Base-by-base conservation (phyloP, 768 basidiomycete species). In the Russula sp. region DNA sequence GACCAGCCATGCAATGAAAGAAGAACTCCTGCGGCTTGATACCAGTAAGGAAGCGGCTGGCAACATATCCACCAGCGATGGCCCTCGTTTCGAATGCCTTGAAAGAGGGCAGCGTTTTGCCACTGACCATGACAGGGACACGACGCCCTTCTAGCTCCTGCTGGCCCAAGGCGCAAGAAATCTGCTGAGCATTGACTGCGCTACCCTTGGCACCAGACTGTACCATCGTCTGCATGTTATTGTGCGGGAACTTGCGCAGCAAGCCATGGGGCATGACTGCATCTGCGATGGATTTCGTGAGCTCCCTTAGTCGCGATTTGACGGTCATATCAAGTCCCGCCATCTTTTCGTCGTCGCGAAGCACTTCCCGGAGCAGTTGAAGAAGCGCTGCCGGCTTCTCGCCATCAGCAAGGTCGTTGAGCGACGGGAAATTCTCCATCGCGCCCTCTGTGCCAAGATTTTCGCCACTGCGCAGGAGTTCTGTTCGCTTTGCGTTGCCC, bases 1-100 rank as follows among this genome's bases (percentile, higher is more conserved):
- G 85, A 57, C 97, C 97, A 62, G 97, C 97, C 97, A 99, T 99
- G 73, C 97, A 98, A 77, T 99, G 97, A 82, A 99, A 99, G 78
- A 97, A 99, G 77, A 98, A 99, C 74, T 99, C 97, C 73, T 99
- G 97, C 0, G 97, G 97, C 69, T 89, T 91, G 73, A 99, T 86
- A 59, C 97, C 97, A 7, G 97, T 98, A 79, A 99, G 83, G 82
- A 99, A 99, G 40, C 97, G 93, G 73, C 96, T 97, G 14, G 92
- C 94, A 51, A 99, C 91, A 73, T 96, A 99, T 8, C 97, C 97
- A 71, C 97, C 97, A 13, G 97, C 96, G 65, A 98, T 93, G 5
- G 97, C 94, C 64, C 87, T 89, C n/a, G 97, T 98, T 75, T 98
- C 97, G 75, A 98, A 98, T 0, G 95, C 79, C 71, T 89, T 88